Conservation (phyloP, 2,329 filamentous ascomycete species). For the Canariomyces notabilis region DNA sequence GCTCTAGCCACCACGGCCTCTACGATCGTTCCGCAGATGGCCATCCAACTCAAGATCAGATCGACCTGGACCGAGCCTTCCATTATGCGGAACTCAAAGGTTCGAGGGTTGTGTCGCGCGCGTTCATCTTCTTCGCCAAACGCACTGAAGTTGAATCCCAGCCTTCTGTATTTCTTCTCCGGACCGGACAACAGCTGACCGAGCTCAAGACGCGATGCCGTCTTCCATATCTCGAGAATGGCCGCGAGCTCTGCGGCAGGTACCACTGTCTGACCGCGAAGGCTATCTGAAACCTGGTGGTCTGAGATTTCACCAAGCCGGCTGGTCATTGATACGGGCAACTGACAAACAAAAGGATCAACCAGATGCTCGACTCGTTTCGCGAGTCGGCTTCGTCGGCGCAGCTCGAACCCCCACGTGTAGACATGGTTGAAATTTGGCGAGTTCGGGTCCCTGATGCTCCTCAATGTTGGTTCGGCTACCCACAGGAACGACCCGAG, state of each 20-base stretch:
- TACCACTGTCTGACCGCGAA: conserved; percentile 6
- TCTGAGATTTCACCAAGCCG: conserved; percentile 3
- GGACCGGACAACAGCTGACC: conserved; percentile 34
- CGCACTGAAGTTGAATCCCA: conserved; percentile 39
- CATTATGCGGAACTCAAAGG: conserved; percentile 37
- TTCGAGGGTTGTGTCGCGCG: conserved; percentile 31
- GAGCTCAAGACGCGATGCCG: conserved; percentile 28
- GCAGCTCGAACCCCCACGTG: conserved; percentile 35
- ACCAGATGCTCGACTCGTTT: conserved; percentile 4
- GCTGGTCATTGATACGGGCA: not conserved
- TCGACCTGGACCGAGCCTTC: conserved; percentile 31
- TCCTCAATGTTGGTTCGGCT: conserved; percentile 33
- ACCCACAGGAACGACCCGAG: conserved; percentile 35
- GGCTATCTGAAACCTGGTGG: conserved; percentile 19
- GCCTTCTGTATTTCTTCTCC: conserved; percentile 30
- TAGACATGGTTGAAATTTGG: conserved; percentile 35
- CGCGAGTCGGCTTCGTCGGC: conserved; percentile 32
- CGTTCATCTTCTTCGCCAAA: conserved; percentile 35
- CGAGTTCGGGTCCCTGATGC: conserved; percentile 34
- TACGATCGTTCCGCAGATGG: conserved; percentile 31
- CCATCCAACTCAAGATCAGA: conserved; percentile 33
- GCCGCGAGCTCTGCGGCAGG: conserved; percentile 20
- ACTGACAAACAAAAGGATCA: not conserved
- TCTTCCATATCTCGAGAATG: conserved; percentile 29
- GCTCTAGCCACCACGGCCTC: conserved; percentile 22